Conservation (phyloP, 306 rosid species). For the Begonia fuchsioides region DNA sequence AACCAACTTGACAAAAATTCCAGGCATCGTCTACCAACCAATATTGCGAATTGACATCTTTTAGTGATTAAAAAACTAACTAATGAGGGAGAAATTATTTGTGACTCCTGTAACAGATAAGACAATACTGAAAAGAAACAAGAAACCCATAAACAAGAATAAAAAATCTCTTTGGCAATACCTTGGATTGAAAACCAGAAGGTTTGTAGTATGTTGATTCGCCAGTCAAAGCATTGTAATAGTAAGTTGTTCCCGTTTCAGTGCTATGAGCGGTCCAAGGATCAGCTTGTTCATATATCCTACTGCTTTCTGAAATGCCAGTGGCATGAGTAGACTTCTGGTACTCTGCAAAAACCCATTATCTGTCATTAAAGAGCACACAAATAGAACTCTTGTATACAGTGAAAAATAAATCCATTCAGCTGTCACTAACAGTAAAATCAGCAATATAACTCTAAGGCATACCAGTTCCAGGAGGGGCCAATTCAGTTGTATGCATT, state of each 20-base stretch:
- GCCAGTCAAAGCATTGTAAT: constrained; percentile 77
- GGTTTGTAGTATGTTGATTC: constrained; percentile 83
- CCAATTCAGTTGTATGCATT: constrained; percentile 32
- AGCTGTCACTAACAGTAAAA: not conserved
- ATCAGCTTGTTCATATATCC: constrained; percentile 40
- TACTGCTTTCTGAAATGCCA: constrained; percentile 16
- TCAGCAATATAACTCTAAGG: constrained; percentile 7
- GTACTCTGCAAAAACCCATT: constrained; percentile 33
- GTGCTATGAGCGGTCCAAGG: constrained; percentile 92
- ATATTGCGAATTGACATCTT: too few relatives aligned
- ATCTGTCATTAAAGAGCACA: not conserved
- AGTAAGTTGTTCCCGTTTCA: constrained; percentile 70
- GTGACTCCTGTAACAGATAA: not conserved
- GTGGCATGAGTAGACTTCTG: constrained; percentile 23
- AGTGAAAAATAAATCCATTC: too few relatives aligned
- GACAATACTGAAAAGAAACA: not conserved
- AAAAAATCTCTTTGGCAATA: constrained; percentile 13
- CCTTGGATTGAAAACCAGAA: constrained; percentile 76
- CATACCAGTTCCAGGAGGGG: constrained; percentile 44
- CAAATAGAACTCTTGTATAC: too few relatives aligned
- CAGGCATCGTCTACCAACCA: too few relatives aligned
- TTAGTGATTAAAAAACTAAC: too few relatives aligned
- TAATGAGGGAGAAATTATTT: too few relatives aligned
- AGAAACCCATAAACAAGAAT: not conserved
- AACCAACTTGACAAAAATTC: too few relatives aligned